A percentile compares a stretch with the other conserved stretches of the same genome.
Evolutionary conservation across 805 yeast species (phyloP).

Genomic region (Kuraishia cidri): DNA sequence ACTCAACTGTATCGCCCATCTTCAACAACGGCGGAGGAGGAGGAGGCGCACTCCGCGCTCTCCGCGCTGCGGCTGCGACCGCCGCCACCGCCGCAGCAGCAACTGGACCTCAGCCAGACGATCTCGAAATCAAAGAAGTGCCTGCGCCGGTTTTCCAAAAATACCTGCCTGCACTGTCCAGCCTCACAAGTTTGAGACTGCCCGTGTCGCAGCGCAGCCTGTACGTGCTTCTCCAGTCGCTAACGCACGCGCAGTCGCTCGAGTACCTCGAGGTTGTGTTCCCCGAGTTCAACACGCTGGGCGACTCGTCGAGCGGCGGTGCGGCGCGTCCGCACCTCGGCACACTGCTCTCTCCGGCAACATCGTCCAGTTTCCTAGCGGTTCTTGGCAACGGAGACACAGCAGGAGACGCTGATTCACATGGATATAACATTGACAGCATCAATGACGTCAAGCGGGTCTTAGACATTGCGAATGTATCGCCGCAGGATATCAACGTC

Average conservation of each 20-base stretch:
- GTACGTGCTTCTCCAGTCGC: conserved; percentile 4
- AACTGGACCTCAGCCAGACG: neutral
- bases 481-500: conserved; percentile 5
- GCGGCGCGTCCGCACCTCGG: neutral
- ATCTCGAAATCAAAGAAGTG: conserved; percentile 3
- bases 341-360: neutral
- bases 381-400: too few relatives aligned
- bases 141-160: conserved; percentile 5
- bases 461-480: neutral
- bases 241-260: conserved; percentile 4
- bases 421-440: neutral
- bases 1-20: conserved; percentile 1
- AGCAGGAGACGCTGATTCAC: too few relatives aligned
- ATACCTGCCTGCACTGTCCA: conserved; percentile 6
- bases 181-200: conserved; percentile 10
- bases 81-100: too few relatives aligned
- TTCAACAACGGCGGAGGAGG: conserved; percentile 3
- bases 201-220: conserved; percentile 7
- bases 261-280: conserved; percentile 11
- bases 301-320: conserved; percentile 2
- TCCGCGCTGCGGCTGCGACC: too few relatives aligned
- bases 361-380: neutral
- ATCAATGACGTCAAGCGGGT: conserved; percentile 1
- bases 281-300: conserved; percentile 9
- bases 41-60: too few relatives aligned